Evolutionary conservation across 108 stramenopile species (phyloP), one percentile per base, ranked within the genome.

Genomic region (Discostella pseudostelligera): DNA sequence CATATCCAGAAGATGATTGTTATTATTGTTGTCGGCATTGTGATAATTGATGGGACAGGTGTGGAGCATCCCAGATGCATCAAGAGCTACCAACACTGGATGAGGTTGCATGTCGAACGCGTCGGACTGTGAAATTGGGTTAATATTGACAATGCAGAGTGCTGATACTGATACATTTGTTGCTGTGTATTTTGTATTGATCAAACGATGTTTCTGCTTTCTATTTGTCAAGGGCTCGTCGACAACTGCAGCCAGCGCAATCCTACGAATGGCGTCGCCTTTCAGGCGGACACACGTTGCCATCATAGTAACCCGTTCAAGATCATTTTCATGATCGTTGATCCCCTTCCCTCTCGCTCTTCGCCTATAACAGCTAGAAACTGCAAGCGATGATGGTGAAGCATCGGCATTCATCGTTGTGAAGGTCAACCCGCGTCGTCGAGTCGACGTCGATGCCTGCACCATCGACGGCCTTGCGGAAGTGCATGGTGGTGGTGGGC

Each of bases 41-140:
- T 45, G 29, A n/a, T 51, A 39, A 25, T 61, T 28, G 14, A 62
- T 17, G 43, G 56, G 21, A 51, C 60, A 55, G 44, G 60, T 53
- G 46, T 55, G 36, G 4, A 74, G 65, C 26, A 16, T 55, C 20
- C 72, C 72, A 14, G 25, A 40, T 20, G 57, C 36, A 32, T 66
- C 72, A 47, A 67, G 37, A 28, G 65, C 72, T 29, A 74, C 17
- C 39, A 70, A 42, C 24, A 70, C 9, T 42, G 49, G 13, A 47
- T 49, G 36, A 36, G 9, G 40, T 56, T 36, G 50, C 4, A 4
- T 32, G 32, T 32, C 32, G 32, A 32, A 5, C 5, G 32, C 5
- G 4, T 32, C 32, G 3, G 16, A 16, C 51, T 16, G 11, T 17
- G 28, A 12, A 3, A 37, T 62, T n/a, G 60, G 14, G 24, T 19